These are phyloP conservation scores for Persicaria maculosa DNA, from an alignment of 148 eudicot genomes.

Conservation along the genomic window DNA sequence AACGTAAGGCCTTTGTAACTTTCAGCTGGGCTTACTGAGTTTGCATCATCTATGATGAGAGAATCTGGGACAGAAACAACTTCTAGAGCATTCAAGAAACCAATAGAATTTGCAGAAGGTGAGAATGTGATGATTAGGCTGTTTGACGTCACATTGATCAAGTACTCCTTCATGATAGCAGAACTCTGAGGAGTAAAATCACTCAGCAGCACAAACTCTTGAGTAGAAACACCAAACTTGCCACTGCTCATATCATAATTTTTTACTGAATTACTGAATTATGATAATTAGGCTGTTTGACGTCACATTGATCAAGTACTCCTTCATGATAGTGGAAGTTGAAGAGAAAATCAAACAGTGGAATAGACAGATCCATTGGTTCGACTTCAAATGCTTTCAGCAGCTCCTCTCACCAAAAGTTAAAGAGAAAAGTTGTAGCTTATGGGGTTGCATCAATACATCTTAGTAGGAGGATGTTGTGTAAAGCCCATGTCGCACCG, in stretches of 20 bases:
- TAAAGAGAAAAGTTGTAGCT: conserved; percentile 29
- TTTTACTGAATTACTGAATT: too few relatives aligned
- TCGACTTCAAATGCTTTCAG: conserved; percentile 20
- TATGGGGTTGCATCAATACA: conserved; percentile 24
- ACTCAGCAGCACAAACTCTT: conserved; percentile 17
- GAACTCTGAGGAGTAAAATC: conserved; percentile 18
- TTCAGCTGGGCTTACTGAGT: too few relatives aligned
- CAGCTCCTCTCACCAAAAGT: conserved; percentile 15
- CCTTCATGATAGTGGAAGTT: too few relatives aligned
- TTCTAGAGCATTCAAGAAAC: conserved; percentile 29
- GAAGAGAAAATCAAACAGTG: conserved; percentile 14
- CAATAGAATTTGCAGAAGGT: conserved; percentile 23
- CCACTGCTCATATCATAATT: conserved; percentile 22
- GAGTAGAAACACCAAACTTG: conserved; percentile 21
- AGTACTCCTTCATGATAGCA: conserved; percentile 23
- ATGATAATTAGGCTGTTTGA: too few relatives aligned
- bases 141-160: conserved; percentile 23
- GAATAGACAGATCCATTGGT: background rate
- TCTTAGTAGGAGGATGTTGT: conserved; percentile 51
- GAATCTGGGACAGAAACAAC: too few relatives aligned
- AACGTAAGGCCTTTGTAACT: too few relatives aligned
- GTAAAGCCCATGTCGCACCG: conserved; percentile 97
- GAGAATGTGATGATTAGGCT: conserved; percentile 21
- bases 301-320: too few relatives aligned
- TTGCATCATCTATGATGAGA: too few relatives aligned